Evolutionary conservation across 2,329 filamentous ascomycete species (phyloP), one percentile per base, ranked within the genome.

Genomic region (Neofusicoccum sp.): DNA sequence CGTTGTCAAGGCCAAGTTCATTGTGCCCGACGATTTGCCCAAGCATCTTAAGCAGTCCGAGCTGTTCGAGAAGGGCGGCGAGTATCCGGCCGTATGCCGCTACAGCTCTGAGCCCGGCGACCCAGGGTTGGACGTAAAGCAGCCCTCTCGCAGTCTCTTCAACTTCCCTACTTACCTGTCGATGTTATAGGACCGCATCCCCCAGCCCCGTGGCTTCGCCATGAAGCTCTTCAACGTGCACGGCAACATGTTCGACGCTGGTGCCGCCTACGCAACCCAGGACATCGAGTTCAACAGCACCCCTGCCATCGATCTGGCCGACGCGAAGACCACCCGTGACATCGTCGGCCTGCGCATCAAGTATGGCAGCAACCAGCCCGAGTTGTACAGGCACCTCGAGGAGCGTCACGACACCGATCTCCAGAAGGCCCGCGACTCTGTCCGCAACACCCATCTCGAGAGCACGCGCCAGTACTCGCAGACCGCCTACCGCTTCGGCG

Each of bases 201-300:
- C 79, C 0, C 75, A 78, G 56, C 79, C 78, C 3, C 73, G 79
- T 40, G 80, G 78, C 26, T 77, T 82, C 43, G 76, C 69, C 9
- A 80, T 82, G 71, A 82, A 82, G 64, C 66, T 82, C 43, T 82
- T 82, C 68, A 74, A 77, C 57, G 75, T 82, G n/a, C 49, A 73
- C 4, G 78, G 76, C 6, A 73, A 76, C 24, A 75, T 74, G 67
- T 76, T 79, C 53, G 69, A 75, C 7, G 69, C 69, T 31, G 75
- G 75, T 41, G 71, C 74, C 65, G 65, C 71, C 63, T 67, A 66
- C 49, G 64, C 70, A 20, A 77, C 73, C 0, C 75, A 78, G 61
- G 78, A 81, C 63, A 78, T 82, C 64, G 77, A 78, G 16, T 82
- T 82, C 68, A 82, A 82, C 65, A 79, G 73, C 61, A 78, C 77